A percentile compares a stretch with the other conserved stretches of the same genome.
Evolutionary conservation across 208 protist species (phyloP).

Genomic region (Leishmania martiniquensis): DNA sequence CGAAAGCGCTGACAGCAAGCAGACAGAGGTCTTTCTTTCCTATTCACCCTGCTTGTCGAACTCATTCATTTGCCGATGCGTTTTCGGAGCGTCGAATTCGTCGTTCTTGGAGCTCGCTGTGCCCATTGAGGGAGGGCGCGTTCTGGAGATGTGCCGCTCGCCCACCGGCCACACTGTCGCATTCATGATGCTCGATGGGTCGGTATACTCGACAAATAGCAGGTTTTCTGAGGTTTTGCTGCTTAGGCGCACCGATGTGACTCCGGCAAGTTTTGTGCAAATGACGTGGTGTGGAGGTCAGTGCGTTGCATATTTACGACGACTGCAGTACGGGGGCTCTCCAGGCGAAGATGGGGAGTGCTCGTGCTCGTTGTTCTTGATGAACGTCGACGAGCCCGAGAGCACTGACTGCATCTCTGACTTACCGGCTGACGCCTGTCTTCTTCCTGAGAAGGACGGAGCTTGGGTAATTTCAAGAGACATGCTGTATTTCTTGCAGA

Average conservation of each 20-base stretch:
- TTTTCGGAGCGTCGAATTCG: conserved; percentile 14
- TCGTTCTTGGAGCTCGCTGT: conserved; percentile 53
- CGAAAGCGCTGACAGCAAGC: conserved; percentile 7
- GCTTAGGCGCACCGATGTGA: conserved; percentile 21
- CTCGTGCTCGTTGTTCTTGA: conserved; percentile 44
- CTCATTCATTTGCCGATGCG: conserved; percentile 37
- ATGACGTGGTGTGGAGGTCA: conserved; percentile 64
- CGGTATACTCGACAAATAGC: conserved; percentile 56
- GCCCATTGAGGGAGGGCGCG: conserved; percentile 49
- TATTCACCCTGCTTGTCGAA: conserved; percentile 19
- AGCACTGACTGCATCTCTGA: conserved; percentile 58
- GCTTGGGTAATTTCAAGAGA: conserved; percentile 51
- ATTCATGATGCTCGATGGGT: conserved; percentile 65
- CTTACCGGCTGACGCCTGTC: conserved; percentile 48
- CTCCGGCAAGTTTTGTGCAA: conserved; percentile 32
- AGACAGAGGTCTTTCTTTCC: conserved; percentile 31
- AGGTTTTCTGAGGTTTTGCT: conserved; percentile 64
- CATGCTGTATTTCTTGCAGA: conserved; percentile 74
- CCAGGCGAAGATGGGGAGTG: conserved; percentile 22
- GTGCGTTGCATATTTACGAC: conserved; percentile 41
- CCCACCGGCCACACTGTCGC: conserved; percentile 45
- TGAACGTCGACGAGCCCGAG: conserved; percentile 55
- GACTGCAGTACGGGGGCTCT: conserved; percentile 26
- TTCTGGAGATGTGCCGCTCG: conserved; percentile 62
- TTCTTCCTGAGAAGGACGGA: conserved; percentile 68